These are phyloP conservation scores for Rhodosporidiobolus sp. DNA, from an alignment of 768 basidiomycete genomes.

Conservation along the genomic window DNA sequence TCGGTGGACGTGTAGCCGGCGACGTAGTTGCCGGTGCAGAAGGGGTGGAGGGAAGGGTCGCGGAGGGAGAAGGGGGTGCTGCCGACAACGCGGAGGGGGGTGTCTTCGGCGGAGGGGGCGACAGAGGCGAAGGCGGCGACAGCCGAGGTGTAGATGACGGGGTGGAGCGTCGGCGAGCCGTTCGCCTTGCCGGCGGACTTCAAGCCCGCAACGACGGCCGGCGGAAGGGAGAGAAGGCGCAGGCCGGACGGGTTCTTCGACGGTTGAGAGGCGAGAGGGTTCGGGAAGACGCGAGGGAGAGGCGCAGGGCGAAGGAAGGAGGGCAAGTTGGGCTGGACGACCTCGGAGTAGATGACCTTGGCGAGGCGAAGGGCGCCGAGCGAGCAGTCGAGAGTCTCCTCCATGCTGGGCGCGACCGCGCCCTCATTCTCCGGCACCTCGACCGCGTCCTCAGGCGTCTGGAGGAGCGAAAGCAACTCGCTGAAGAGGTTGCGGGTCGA, in stretches of 20 bases:
- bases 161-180: slow-evolving; percentile 20
- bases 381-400: background rate
- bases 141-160: slow-evolving; percentile 49
- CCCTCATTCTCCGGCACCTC: background rate
- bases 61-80: slow-evolving; percentile 16
- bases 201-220: background rate
- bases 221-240: background rate
- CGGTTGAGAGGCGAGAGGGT: slow-evolving; percentile 63
- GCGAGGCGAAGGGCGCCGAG: background rate
- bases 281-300: slow-evolving; percentile 69
- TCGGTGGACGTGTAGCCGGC: slow-evolving; percentile 47
- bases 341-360: background rate
- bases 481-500: slow-evolving; percentile 20
- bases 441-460: background rate
- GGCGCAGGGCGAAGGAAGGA: slow-evolving; percentile 49
- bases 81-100: background rate
- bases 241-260: slow-evolving; percentile 51
- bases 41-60: background rate
- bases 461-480: slow-evolving; percentile 3
- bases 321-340: slow-evolving; percentile 17
- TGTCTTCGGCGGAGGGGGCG: no score
- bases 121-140: slow-evolving; percentile 45
- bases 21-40: slow-evolving; percentile 20
- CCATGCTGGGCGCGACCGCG: background rate
- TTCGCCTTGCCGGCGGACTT: background rate